phyloP scores from a whole-genome alignment of 352 stramenopile species.

The Thalassiosira mediterranea region DNA sequence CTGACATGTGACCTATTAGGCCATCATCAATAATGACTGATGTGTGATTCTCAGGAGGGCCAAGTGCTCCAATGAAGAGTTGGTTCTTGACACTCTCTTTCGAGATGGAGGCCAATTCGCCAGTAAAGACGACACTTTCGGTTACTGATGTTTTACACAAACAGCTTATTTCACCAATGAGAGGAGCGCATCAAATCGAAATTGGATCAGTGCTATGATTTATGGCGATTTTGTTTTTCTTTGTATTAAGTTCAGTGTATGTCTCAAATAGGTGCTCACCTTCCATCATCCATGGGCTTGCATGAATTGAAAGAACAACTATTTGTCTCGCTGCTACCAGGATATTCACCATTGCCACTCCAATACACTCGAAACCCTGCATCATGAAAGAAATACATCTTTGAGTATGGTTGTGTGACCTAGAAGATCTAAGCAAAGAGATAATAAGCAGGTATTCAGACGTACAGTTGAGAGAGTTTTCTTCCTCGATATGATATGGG shows the following conservation, averaged over 20 bases:
- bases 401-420: no score
- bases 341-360: neutral
- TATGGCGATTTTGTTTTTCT: no score
- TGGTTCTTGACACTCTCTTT: conserved; percentile 50
- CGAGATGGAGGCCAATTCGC: conserved; percentile 33
- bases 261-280: no score
- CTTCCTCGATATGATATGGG: conserved; percentile 47
- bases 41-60: conserved; percentile 17
- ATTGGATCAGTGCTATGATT: no score
- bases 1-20: neutral
- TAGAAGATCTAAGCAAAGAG: no score
- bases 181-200: neutral
- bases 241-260: no score
- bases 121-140: conserved; percentile 44
- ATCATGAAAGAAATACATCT: no score
- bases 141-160: conserved; percentile 46
- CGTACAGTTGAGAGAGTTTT: conserved; percentile 58
- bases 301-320: conserved; percentile 9
- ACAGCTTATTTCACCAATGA: no score
- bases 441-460: no score
- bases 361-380: conserved; percentile 10
- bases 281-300: conserved; percentile 34
- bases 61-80: conserved; percentile 53
- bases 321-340: neutral
- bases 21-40: neutral